phyloP scores from a whole-genome alignment of 176 grass and related monocot genomes.

The Pharus latifolius region DNA sequence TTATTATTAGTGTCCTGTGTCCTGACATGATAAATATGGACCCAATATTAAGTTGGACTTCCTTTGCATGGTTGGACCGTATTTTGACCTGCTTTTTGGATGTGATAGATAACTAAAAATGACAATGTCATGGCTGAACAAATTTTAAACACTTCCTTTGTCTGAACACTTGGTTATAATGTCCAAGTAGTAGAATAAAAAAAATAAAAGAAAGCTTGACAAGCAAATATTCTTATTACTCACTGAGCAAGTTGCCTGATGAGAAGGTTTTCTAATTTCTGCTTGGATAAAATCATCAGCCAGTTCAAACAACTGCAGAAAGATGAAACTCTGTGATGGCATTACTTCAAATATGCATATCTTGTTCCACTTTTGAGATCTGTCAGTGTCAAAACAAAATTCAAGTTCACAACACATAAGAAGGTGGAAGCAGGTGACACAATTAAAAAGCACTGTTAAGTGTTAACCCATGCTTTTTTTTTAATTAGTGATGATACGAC shows the following conservation, averaged over 20 bases:
- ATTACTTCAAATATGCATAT: constrained; percentile 75
- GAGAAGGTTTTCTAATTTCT: constrained; percentile 71
- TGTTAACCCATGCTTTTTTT: neutral
- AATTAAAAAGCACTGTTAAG: neutral
- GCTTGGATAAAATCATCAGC: constrained; percentile 83
- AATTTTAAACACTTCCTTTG: neutral
- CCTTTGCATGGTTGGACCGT: too few relatives aligned
- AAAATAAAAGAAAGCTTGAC: constrained; percentile 13
- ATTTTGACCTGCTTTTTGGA: too few relatives aligned
- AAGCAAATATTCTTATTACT: constrained; percentile 30
- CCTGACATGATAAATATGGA: too few relatives aligned
- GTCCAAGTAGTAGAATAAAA: neutral
- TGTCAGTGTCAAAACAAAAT: constrained; percentile 16
- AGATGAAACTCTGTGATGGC: constrained; percentile 79
- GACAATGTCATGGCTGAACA: neutral
- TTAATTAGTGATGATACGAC: neutral
- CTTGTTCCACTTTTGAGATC: constrained; percentile 55
- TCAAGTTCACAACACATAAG: neutral
- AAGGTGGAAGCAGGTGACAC: neutral
- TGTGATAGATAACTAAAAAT: neutral
- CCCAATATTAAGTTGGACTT: too few relatives aligned
- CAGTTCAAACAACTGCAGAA: constrained; percentile 83
- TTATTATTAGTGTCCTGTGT: too few relatives aligned
- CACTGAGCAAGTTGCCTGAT: constrained; percentile 64
- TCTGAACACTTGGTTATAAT: neutral